Base-by-base conservation (phyloP, 2,329 filamentous ascomycete genomes). In the Chalara sp. region DNA sequence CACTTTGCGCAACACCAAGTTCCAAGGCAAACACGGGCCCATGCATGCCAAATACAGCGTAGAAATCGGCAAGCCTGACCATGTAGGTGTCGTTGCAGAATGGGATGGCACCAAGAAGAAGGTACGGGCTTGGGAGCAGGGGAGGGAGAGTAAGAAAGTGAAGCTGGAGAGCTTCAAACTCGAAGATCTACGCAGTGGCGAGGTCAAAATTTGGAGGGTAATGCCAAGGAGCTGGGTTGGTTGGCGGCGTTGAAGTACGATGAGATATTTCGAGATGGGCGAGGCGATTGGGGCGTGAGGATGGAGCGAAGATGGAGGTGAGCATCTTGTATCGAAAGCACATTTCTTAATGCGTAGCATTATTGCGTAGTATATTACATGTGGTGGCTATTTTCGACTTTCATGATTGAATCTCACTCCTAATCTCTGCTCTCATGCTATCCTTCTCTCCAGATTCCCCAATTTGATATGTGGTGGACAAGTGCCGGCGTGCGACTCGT, bases 31-130 rank as follows among this genome's bases (percentile, higher is more conserved):
- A 68, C 89, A 92, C 60, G 93, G 93, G 1, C 80, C 90, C 5
- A 91, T 99, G 87, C 91, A 97, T 66, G 86, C 88, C 58, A 97
- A 96, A 68, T 99, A 99, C 68, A 84, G 78, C 46, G 74, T 82
- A 48, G 93, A 99, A 60, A 88, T 96, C 1, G 91, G 90, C 57
- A 93, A 89, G 66, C 81, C 81, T 4, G 89, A 80, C 7, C 93
- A 99, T 63, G 92, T 97, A 0, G 93, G 81, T 2, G 74, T 99
- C 2, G 92, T 99, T 4, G 81, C 89, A 7, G 93, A 99, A 67
- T 99, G 93, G 93, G 93, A 99, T 67, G 93, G 93, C 3, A 95
- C 89, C 40, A 96, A 96, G 80, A 96, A 96, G 78, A 96, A 97
- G 76, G 86, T 99, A 30, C 76, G 91, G 31, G 91, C 86, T 1